Conservation (phyloP, 352 stramenopile genomes). For the Phytophthora pisi region DNA sequence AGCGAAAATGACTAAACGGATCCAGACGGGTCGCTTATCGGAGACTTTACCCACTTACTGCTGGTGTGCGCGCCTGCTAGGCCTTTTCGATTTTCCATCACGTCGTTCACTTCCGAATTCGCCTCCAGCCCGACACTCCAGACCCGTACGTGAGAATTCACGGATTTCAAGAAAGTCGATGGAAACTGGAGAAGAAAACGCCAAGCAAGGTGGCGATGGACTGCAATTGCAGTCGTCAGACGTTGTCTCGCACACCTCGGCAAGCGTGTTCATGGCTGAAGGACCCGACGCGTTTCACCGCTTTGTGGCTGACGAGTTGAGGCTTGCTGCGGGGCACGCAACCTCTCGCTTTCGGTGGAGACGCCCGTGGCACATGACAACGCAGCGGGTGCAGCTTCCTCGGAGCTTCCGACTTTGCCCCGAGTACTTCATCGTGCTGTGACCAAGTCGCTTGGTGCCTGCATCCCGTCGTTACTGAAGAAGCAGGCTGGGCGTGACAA, state of each 20-base stretch:
- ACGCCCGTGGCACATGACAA: constrained; percentile 9
- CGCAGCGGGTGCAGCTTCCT: background rate
- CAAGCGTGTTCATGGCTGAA: constrained; percentile 30
- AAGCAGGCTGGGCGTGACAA: constrained; percentile 1
- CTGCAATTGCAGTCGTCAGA: constrained; percentile 2
- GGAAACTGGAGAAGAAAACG: constrained; percentile 11
- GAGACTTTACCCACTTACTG: constrained; percentile 20
- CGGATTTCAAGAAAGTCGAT: constrained; percentile 14
- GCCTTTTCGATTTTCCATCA: constrained; percentile 17
- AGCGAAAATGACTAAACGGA: constrained; percentile 7
- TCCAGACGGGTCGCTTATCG: constrained; percentile 2
- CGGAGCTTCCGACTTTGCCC: constrained; percentile 44
- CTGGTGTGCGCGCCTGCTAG: constrained; percentile 2
- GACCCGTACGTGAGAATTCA: background rate
- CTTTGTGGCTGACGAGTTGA: constrained; percentile 35
- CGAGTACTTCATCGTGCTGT: constrained; percentile 24
- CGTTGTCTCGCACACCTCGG: constrained; percentile 13
- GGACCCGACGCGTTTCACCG: constrained; percentile 44
- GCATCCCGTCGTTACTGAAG: constrained; percentile 9
- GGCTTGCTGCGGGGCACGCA: constrained; percentile 28
- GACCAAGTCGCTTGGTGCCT: constrained; percentile 9
- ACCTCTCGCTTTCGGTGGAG: constrained; percentile 42
- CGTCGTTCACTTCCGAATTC: constrained; percentile 31
- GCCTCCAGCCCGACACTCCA: constrained; percentile 6
- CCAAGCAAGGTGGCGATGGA: constrained; percentile 2